Evolutionary conservation across 192 early-diverging fungal species (phyloP), one percentile per base, ranked within the genome.

Genomic region (Umbelopsis isabellina): DNA sequence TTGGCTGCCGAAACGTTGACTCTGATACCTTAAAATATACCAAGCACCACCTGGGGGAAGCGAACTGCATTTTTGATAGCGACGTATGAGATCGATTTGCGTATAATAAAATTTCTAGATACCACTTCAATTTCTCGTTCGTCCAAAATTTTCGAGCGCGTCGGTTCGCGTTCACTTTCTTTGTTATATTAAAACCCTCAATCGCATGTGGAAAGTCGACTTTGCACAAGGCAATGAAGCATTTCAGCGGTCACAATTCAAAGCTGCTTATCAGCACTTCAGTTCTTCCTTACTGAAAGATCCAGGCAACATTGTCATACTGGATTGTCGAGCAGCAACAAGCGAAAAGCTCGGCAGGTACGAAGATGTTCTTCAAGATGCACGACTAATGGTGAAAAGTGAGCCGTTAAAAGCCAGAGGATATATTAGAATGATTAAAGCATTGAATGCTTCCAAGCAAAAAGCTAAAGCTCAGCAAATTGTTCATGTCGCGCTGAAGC

Each of bases 311-410:
- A 16, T 30, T 0, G 30, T 35, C 11, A 25, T 61, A 16, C 16
- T 61, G 1, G 73, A 75, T 46, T 70, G 35, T 65, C 73, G 73
- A 15, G 67, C 73, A 1, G 68, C 68, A n/a, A 46, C 73, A 23
- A 18, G 18, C 5, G 58, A 70, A 53, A 68, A 70, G 20, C 47
- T 75, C 8, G 67, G 55, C 8, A 45, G 37, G 5, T 23, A 49
- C 22, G 27, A 46, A 65, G 68, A 27, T 18, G 73, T 68, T 15
- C 44, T 69, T 23, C 41, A 55, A 23, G 73, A 75, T 66, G 73
- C 73, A 10, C 41, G 64, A 7, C 25, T 46, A 8, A 65, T 70
- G 20, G 21, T 75, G n/a, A 69, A 75, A 44, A 33, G 48, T n/a
- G 46, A 64, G 9, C 67, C 67, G 30, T 27, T 35, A 13, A 21